These are phyloP conservation scores for Tephrocybe sp. DNA, from an alignment of 768 basidiomycete genomes.

Conservation along the genomic window DNA sequence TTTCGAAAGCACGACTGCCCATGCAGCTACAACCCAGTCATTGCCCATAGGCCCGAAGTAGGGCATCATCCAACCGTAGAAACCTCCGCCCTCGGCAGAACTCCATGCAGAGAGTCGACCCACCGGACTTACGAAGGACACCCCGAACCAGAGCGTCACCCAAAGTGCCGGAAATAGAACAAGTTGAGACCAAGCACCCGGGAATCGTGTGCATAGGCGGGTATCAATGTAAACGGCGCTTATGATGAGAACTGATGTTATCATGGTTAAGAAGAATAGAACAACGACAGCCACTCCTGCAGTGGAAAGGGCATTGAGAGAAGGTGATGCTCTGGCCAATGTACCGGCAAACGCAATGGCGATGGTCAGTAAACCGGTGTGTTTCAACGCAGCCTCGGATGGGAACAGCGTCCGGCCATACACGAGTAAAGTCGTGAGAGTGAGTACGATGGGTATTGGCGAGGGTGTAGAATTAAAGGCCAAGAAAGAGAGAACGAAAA, in stretches of 20 bases:
- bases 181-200: constrained; percentile 42
- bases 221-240: constrained; percentile 38
- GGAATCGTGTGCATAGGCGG: constrained; percentile 28
- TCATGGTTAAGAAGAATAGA: constrained; percentile 38
- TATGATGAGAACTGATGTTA: constrained; percentile 47
- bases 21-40: constrained; percentile 77
- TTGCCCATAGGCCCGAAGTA: constrained; percentile 57
- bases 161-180: constrained; percentile 70
- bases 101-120: constrained; percentile 77
- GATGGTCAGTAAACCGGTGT: constrained; percentile 33
- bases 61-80: constrained; percentile 67
- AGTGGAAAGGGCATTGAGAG: constrained; percentile 56
- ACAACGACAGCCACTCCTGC: constrained; percentile 46
- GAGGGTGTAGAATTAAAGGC: constrained; percentile 25
- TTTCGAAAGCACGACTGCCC: constrained; percentile 68
- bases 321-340: constrained; percentile 42
- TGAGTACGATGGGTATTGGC: constrained; percentile 21
- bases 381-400: constrained; percentile 16
- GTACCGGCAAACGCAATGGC: constrained; percentile 40
- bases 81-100: constrained; percentile 48
- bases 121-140: constrained; percentile 60
- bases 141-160: constrained; percentile 58
- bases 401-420: constrained; percentile 38
- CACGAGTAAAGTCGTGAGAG: constrained; percentile 33
- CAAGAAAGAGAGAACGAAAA: constrained; percentile 23